A percentile compares a stretch with the other conserved stretches of the same genome.
Evolutionary conservation across 352 stramenopile genomes (phyloP).

Genomic region (Phytophthora colocasiae): DNA sequence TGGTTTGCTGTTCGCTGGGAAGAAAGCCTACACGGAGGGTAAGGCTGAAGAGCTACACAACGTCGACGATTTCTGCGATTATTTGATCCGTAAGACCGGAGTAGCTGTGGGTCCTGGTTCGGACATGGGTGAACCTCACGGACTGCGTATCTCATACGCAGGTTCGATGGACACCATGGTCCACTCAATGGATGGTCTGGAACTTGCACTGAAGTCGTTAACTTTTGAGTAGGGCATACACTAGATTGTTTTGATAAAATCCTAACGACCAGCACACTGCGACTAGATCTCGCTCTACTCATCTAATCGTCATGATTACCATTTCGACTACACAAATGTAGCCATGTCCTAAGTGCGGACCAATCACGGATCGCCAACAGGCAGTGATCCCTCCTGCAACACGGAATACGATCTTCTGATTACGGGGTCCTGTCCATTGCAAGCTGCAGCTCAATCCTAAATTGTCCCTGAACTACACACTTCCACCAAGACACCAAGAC

Average conservation of each 20-base stretch:
- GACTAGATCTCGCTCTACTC: neutral
- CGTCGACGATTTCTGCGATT: conserved; percentile 88
- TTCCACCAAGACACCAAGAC: neutral
- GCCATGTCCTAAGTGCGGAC: neutral
- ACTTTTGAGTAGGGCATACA: conserved; percentile 8
- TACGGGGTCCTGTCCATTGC: no score
- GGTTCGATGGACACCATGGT: conserved; percentile 90
- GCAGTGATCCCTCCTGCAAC: no score
- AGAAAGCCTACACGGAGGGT: conserved; percentile 43
- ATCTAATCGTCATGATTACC: conserved; percentile 2
- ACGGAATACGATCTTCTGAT: no score
- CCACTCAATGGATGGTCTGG: conserved; percentile 67
- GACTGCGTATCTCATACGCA: conserved; percentile 96
- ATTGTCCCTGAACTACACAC: neutral
- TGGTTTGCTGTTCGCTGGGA: conserved; percentile 64
- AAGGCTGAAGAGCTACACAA: conserved; percentile 43
- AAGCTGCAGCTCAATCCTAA: no score
- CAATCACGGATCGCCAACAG: neutral
- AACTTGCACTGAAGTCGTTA: conserved; percentile 54
- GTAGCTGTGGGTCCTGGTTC: conserved; percentile 95
- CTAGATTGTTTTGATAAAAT: neutral
- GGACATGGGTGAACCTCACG: conserved; percentile 94
- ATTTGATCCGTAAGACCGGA: conserved; percentile 91
- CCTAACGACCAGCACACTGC: neutral
- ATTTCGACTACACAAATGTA: conserved; percentile 2